Base-by-base conservation (phyloP, 768 basidiomycete genomes). In the Leccinum incarnatum region DNA sequence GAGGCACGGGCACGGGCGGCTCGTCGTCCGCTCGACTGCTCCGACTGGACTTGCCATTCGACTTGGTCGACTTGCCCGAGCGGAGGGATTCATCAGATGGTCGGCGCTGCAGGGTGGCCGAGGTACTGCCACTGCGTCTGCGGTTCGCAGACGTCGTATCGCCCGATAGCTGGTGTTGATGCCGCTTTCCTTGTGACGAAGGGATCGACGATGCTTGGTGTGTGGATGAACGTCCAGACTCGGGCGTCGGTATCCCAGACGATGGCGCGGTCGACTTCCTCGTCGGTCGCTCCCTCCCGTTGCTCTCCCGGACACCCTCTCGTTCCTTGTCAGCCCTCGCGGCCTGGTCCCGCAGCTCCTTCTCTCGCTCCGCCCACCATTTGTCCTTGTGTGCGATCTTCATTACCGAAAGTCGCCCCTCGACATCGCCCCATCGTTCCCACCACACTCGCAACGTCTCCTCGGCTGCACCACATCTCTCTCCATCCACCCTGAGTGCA, bases 391-490 rank as follows among this genome's bases (percentile, higher is more conserved):
- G 74, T n/a, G 73, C 64, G 54, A 78, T 55, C 55, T 75, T 66
- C 69, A 72, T 61, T 82, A 73, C 15, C 63, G 68, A 45, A 47
- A 86, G 62, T 3, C 78, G 72, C 32, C 72, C 77, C 61, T 86
- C 86, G 40, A 90, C 86, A 42, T 89, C 88, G 11, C 69, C 76
- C 83, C 85, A 93, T 15, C 91, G 76, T 40, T 77, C 75, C 67
- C 78, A 77, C 91, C 91, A 93, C 10, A 91, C 87, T 0, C 77
- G 77, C 27, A 85, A 67, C 21, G 91, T 93, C 76, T 92, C 91
- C 9, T 78, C 80, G 5, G 80, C 79, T 7, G 84, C 86, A 1
- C 81, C 84, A 60, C 86, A 86, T 75, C 81, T 71, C 74, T 88
- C 86, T 2, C 85, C 86, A 19, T 89, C 88, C 4, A 88, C 84